Evolutionary conservation across 2,329 filamentous ascomycete species (phyloP).

Genomic region (Penicillium hordei): DNA sequence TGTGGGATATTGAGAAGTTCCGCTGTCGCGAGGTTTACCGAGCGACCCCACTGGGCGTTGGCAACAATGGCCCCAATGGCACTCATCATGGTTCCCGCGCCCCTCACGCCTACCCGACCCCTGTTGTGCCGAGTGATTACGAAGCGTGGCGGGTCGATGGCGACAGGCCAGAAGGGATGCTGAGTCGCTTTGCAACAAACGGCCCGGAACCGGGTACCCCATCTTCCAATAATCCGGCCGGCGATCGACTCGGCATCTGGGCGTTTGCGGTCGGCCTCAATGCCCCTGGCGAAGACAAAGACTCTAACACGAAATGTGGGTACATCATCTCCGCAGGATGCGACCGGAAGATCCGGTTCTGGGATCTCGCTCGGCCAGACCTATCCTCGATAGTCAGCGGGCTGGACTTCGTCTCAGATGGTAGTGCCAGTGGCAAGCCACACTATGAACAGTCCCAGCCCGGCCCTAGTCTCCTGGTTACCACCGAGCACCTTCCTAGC

Average conservation of each 20-base stretch:
- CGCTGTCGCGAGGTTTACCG: constrained; percentile 88
- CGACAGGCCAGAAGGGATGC: constrained; percentile 81
- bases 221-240: constrained; percentile 17
- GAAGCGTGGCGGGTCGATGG: constrained; percentile 88
- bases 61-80: constrained; percentile 36
- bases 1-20: constrained; percentile 92
- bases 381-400: constrained; percentile 80
- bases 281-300: constrained; percentile 62
- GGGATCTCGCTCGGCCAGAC: constrained; percentile 80
- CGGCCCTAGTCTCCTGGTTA: constrained; percentile 62
- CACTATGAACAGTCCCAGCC: constrained; percentile 67
- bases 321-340: constrained; percentile 86
- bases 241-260: constrained; percentile 59
- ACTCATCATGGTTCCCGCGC: constrained; percentile 53
- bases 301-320: constrained; percentile 62
- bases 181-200: constrained; percentile 72
- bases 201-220: constrained; percentile 25
- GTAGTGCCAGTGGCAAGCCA: constrained; percentile 53
- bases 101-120: constrained; percentile 14
- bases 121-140: constrained; percentile 58
- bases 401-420: constrained; percentile 64
- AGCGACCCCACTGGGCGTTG: constrained; percentile 42
- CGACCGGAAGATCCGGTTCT: constrained; percentile 89
- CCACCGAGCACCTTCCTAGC: constrained; percentile 61
- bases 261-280: constrained; percentile 73